These are phyloP conservation scores for Hevea brasiliensis DNA, from an alignment of 345 rosid species.

Conservation along the genomic window DNA sequence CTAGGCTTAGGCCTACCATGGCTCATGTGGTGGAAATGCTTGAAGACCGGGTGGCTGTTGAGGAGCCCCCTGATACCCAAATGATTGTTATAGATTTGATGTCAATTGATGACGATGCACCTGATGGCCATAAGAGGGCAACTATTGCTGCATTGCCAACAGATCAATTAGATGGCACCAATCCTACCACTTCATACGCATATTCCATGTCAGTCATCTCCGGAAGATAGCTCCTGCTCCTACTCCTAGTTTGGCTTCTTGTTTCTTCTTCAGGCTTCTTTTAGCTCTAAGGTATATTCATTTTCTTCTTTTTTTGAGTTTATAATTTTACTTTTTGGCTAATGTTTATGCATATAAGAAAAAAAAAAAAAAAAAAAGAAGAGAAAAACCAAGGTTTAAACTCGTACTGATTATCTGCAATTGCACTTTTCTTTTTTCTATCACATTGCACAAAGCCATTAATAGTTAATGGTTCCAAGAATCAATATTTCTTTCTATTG, in stretches of 20 bases:
- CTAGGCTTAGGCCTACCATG: slow-evolving; percentile 71
- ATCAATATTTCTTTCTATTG: not conserved
- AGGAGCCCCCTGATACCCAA: slow-evolving; percentile 71
- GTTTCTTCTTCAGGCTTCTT: not conserved
- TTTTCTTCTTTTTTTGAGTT: not conserved
- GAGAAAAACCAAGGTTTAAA: too few relatives aligned
- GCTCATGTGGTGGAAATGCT: slow-evolving; percentile 73
- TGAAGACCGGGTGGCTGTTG: slow-evolving; percentile 56
- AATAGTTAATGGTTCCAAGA: not conserved
- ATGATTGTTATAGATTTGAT: slow-evolving; percentile 68
- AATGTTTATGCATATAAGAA: not conserved
- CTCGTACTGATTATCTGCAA: too few relatives aligned
- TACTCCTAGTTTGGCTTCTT: too few relatives aligned
- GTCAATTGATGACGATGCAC: slow-evolving; percentile 42
- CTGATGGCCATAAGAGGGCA: not conserved
- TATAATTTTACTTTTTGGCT: not conserved
- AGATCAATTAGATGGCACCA: slow-evolving; percentile 14
- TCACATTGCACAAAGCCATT: not conserved
- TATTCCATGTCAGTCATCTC: slow-evolving; percentile 50
- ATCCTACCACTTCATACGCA: slow-evolving; percentile 36
- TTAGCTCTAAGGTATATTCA: not conserved
- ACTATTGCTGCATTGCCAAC: slow-evolving; percentile 25
- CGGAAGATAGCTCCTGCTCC: slow-evolving; percentile 39
- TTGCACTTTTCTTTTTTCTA: too few relatives aligned
- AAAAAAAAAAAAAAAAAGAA: too few relatives aligned